These are phyloP conservation scores for Heimioporus retisporus DNA, from an alignment of 1,284 basidiomycete genomes.

Conservation along the genomic window DNA sequence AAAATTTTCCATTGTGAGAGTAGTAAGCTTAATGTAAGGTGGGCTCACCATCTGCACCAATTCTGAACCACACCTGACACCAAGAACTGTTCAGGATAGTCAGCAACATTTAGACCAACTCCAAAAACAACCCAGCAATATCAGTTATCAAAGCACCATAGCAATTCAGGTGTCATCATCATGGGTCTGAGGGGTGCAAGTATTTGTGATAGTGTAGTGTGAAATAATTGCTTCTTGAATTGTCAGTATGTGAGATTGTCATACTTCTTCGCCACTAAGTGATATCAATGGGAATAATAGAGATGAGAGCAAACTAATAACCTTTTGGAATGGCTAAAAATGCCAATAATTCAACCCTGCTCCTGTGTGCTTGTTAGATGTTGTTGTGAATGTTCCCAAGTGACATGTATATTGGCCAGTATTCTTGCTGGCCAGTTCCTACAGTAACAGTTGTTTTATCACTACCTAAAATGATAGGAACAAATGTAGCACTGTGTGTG, in stretches of 20 bases:
- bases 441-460: slow-evolving; percentile 18
- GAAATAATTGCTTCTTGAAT: slow-evolving; percentile 18
- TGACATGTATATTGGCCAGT: slow-evolving; percentile 7
- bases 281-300: not conserved
- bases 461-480: slow-evolving; percentile 11
- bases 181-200: slow-evolving; percentile 10
- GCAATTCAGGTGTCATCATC: not conserved
- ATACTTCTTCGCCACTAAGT: slow-evolving; percentile 6
- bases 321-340: too few relatives aligned
- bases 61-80: slow-evolving; percentile 1
- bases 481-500: not conserved
- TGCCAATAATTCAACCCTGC: too few relatives aligned
- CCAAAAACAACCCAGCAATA: slow-evolving; percentile 2
- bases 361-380: too few relatives aligned
- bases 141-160: slow-evolving; percentile 17
- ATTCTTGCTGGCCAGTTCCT: slow-evolving; percentile 11
- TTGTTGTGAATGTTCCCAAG: slow-evolving; percentile 6
- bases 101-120: slow-evolving; percentile 2
- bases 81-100: slow-evolving; percentile 8
- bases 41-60: slow-evolving; percentile 12
- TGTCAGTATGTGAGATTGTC: slow-evolving; percentile 7
- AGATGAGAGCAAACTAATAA: too few relatives aligned
- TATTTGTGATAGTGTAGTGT: slow-evolving; percentile 14
- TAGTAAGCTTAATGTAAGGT: not conserved
- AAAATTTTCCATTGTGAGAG: not conserved